Conservation (phyloP, 2,329 filamentous ascomycete genomes). For the Colletotrichum kahawae region DNA sequence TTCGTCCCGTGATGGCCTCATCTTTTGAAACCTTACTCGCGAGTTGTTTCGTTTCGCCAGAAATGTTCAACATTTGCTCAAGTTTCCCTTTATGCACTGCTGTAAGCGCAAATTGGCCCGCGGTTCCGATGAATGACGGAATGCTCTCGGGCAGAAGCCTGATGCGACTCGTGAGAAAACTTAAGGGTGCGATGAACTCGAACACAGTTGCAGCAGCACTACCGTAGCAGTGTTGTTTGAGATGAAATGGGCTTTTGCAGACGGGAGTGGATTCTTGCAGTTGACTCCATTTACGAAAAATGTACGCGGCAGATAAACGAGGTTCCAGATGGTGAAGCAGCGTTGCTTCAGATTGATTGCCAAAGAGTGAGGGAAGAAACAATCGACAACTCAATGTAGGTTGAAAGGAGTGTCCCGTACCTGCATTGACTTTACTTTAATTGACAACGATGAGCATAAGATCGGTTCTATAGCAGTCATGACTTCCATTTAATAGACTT, state of each 20-base stretch:
- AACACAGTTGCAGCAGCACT: neutral
- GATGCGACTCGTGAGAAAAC: neutral
- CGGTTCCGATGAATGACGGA: neutral
- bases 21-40: neutral
- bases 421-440: neutral
- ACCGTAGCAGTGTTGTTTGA: neutral
- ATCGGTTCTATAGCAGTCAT: neutral
- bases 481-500: neutral
- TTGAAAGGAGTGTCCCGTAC: neutral
- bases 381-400: neutral
- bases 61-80: neutral
- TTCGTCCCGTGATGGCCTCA: conserved; percentile 6
- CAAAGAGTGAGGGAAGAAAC: neutral
- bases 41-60: neutral
- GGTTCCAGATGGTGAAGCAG: neutral
- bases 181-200: neutral
- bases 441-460: neutral
- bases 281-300: neutral
- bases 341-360: neutral
- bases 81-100: neutral
- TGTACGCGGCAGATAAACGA: neutral
- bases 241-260: neutral
- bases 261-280: neutral
- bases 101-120: neutral
- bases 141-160: neutral